Base-by-base conservation (phyloP, 106 monocot genomes). In the Acanthochlamys bracteata region DNA sequence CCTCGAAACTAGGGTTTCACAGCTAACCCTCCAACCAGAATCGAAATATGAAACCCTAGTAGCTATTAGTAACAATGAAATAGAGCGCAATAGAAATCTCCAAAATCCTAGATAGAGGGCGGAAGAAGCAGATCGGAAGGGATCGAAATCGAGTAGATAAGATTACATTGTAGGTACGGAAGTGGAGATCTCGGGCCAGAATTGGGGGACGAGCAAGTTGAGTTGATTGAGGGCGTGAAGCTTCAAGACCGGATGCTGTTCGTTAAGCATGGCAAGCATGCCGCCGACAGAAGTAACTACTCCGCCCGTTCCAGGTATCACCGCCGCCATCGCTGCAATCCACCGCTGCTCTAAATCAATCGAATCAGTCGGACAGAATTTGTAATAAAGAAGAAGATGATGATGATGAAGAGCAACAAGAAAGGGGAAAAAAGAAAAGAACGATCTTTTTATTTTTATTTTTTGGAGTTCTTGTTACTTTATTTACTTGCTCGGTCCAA, bases 151-250 rank as follows among this genome's bases (percentile, higher is more conserved):
- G 55, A 2, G 10, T 8, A 55, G 20, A 20, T 3, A 55, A 22
- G 55, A 20, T 55, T 15, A 57, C 81, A 89, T 94, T 74, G 81
- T 71, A 22, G 89, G 89, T 3, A 94, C 86, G 72, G 80, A 81
- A 41, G 86, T 81, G 74, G 93, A 86, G 86, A 94, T 94, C 81
- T 94, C 93, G 13, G 78, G 93, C 89, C 89, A 94, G 83, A 94
- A 94, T 72, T 79, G 76, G 69, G 83, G 83, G 55, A 86, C 89
- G 72, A 86, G 72, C 41, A 83, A 83, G 71, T 89, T 89, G 55
- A 94, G 83, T 24, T 84, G 76, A 53, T 74, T 53, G 60, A 94
- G 86, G 10, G 93, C 93, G 73, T 94, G 86, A 11, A 86, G 76
- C 83, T 94, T 94, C 42, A 94, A 83, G 24, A 67, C 83, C 2